These are phyloP conservation scores for Aspergillus nanangensis DNA, from an alignment of 495 filamentous ascomycete species.

Conservation along the genomic window DNA sequence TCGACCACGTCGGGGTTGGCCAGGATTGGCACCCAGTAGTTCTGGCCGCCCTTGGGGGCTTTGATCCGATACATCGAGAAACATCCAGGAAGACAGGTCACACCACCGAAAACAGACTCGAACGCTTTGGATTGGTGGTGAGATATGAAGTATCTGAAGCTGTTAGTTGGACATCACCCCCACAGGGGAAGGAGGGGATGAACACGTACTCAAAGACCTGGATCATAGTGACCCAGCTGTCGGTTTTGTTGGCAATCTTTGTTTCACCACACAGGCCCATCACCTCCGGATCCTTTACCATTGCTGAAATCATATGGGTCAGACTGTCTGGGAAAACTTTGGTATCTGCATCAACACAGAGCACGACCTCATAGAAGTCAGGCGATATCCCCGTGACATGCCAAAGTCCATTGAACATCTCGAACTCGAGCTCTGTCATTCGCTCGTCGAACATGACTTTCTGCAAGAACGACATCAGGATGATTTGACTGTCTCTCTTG, in stretches of 20 bases:
- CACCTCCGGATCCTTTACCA: slow-evolving; percentile 98
- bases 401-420: slow-evolving; percentile 99
- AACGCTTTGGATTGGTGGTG: slow-evolving; percentile 96
- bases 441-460: slow-evolving; percentile 99
- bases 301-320: slow-evolving; percentile 97
- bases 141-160: slow-evolving; percentile 80
- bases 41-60: slow-evolving; percentile 94
- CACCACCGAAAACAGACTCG: slow-evolving; percentile 98
- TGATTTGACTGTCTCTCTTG: slow-evolving; percentile 98
- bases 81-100: slow-evolving; percentile 97
- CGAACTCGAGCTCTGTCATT: slow-evolving; percentile 99
- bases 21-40: slow-evolving; percentile 99
- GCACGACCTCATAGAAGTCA: slow-evolving; percentile 94
- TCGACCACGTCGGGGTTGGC: slow-evolving; percentile 98
- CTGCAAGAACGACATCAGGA: slow-evolving; percentile 98
- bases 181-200: not conserved
- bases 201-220: slow-evolving; percentile 86
- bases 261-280: slow-evolving; percentile 99
- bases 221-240: slow-evolving; percentile 94
- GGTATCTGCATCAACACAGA: slow-evolving; percentile 99
- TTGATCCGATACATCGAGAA: slow-evolving; percentile 99
- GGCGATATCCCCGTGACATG: slow-evolving; percentile 96
- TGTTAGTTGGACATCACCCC: slow-evolving; percentile 13
- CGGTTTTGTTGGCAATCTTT: slow-evolving; percentile 97
- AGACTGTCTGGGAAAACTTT: slow-evolving; percentile 98